These are phyloP conservation scores for Xylaria sp. DNA, from an alignment of 2,329 filamentous ascomycete species.

Conservation along the genomic window DNA sequence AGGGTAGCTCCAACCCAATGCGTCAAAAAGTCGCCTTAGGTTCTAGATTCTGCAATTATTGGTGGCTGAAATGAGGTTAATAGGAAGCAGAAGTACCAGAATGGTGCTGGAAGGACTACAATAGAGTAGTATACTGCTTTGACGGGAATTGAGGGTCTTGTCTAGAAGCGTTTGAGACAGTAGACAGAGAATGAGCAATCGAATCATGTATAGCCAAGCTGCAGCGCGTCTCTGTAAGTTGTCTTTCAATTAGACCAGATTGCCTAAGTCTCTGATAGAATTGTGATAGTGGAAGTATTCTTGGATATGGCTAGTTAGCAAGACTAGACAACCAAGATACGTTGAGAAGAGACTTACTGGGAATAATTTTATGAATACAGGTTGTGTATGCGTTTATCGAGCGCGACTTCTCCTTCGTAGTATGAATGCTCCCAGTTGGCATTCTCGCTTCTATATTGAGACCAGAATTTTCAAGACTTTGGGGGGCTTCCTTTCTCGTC, in stretches of 20 bases:
- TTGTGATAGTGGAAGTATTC: not conserved
- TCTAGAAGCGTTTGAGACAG: not conserved
- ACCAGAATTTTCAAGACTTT: not conserved
- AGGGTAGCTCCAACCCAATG: not conserved
- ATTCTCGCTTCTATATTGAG: conserved; percentile 11
- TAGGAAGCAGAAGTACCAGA: not conserved
- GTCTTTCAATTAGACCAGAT: not conserved
- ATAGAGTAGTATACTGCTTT: no score
- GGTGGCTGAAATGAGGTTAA: not conserved
- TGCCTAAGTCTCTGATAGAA: not conserved
- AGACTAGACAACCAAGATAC: not conserved
- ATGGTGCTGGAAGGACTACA: no score
- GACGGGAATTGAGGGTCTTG: not conserved
- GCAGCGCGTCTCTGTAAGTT: not conserved
- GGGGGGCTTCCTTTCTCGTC: not conserved
- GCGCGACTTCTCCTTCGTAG: conserved; percentile 7
- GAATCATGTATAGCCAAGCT: not conserved
- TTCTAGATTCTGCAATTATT: not conserved
- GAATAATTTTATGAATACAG: conserved; percentile 1
- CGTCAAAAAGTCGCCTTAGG: not conserved
- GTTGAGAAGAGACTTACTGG: not conserved
- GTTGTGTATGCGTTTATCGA: not conserved
- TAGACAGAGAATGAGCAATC: not conserved
- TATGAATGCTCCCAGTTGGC: conserved; percentile 9
- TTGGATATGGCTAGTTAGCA: not conserved